These are phyloP conservation scores for Tubosaeta sp. DNA, from an alignment of 768 basidiomycete species.

Conservation along the genomic window DNA sequence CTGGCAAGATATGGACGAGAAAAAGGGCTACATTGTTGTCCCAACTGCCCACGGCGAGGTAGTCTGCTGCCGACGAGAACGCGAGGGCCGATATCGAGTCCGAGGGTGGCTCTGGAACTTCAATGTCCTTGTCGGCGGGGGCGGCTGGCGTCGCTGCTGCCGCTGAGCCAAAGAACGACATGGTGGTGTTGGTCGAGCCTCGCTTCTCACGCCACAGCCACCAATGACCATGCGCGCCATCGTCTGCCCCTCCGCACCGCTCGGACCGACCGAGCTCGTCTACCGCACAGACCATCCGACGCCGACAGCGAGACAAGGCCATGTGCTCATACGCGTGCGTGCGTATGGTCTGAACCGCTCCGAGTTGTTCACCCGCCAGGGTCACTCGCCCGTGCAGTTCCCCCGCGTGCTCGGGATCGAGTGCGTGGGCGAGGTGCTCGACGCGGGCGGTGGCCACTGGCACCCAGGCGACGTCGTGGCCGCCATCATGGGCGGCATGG, in stretches of 20 bases:
- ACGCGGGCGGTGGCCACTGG: neutral
- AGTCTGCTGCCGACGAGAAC: conserved; percentile 83
- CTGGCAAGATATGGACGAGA: neutral
- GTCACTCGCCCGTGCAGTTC: too few relatives aligned
- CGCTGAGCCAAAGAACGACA: conserved; percentile 41
- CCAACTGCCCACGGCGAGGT: conserved; percentile 92
- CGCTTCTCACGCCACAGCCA: conserved; percentile 26
- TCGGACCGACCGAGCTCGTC: too few relatives aligned
- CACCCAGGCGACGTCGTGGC: neutral
- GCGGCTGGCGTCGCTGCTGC: conserved; percentile 36
- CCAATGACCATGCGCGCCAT: too few relatives aligned
- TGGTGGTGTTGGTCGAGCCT: conserved; percentile 16
- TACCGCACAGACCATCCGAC: too few relatives aligned
- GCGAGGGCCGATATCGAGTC: conserved; percentile 85
- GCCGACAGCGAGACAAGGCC: too few relatives aligned
- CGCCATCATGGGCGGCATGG: too few relatives aligned
- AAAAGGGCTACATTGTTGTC: conserved; percentile 69
- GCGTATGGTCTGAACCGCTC: too few relatives aligned
- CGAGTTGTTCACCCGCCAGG: too few relatives aligned
- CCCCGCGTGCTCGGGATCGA: too few relatives aligned
- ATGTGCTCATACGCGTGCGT: too few relatives aligned
- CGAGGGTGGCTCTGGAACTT: conserved; percentile 72
- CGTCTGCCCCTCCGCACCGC: too few relatives aligned
- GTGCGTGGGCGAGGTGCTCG: too few relatives aligned
- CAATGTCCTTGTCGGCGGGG: conserved; percentile 68